Evolutionary conservation across 371 early-diverging fungal species (phyloP).

Genomic region (Globomyces sp.): DNA sequence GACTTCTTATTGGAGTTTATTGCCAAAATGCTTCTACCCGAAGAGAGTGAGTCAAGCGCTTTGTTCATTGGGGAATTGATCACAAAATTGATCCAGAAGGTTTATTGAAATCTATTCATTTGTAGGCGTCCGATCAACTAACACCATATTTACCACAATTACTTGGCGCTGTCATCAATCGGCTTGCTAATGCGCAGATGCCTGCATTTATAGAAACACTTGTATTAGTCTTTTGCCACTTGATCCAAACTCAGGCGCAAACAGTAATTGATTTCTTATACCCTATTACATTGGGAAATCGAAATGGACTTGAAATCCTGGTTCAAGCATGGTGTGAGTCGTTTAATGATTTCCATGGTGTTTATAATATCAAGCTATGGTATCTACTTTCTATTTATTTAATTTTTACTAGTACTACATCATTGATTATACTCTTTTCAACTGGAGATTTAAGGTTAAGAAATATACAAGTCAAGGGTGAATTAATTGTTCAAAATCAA

Average conservation of each 20-base stretch:
- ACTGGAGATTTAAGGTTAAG: constrained; percentile 67
- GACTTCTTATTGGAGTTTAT: constrained; percentile 77
- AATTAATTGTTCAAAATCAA: constrained; percentile 61
- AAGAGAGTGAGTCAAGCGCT: constrained; percentile 72
- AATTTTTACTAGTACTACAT: constrained; percentile 58
- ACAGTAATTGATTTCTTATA: constrained; percentile 66
- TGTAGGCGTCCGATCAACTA: constrained; percentile 50
- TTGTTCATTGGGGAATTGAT: constrained; percentile 89
- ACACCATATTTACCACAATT: constrained; percentile 74
- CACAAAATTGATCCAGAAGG: constrained; percentile 78
- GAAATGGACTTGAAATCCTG: constrained; percentile 66
- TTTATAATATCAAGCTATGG: constrained; percentile 61
- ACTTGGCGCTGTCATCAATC: constrained; percentile 66
- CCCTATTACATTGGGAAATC: constrained; percentile 50
- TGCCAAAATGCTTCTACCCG: constrained; percentile 71
- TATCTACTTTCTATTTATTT: background rate
- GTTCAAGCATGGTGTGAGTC: constrained; percentile 75
- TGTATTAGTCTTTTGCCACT: constrained; percentile 83
- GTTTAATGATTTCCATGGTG: constrained; percentile 71
- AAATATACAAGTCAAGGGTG: constrained; percentile 72
- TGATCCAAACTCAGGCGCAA: constrained; percentile 62
- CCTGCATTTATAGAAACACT: constrained; percentile 82
- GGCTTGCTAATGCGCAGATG: constrained; percentile 68
- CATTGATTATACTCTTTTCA: constrained; percentile 69
- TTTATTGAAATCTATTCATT: background rate